Evolutionary conservation across 2,329 filamentous ascomycete species (phyloP), one percentile per base, ranked within the genome.

Genomic region (Atkinsonella hypoxylon): DNA sequence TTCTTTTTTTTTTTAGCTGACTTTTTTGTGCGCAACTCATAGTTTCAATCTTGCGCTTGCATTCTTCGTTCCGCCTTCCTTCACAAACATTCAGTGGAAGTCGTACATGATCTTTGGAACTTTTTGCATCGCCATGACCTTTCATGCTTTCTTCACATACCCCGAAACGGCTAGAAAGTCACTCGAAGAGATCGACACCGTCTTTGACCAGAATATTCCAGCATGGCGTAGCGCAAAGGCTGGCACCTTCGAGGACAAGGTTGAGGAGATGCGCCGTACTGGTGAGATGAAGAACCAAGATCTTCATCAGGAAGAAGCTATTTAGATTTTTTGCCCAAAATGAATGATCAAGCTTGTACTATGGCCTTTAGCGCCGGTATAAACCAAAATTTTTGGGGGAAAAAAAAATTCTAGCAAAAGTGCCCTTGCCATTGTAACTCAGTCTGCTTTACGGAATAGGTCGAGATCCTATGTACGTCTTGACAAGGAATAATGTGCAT

Each of bases 101-200:
- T 69, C 70, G 0, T 78, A 77, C 57, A 67, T 44, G 42, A 44
- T 44, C 12, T 44, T 30, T 30, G 42, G 42, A 9, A 44, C 42
- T 6, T 71, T 74, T 51, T 70, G 66, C 51, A 57, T 44, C 42
- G 69, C 65, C 31, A 70, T 69, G 47, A 62, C 67, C 4, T 58
- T 72, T 30, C 71, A 76, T 45, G 57, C 58, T 4, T 75, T 73
- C 58, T 76, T 79, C 55, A 59, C 71, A 44, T 79, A 78, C 62
- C 76, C 76, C 0, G 75, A 79, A 60, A 79, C 75, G 0, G 67
- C 68, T 34, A 70, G 72, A n/a, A 30, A 44, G 18, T 44, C 42
- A 30, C 42, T 44, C 26, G 7, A 44, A 30, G 42, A 44, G 20
- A 44, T 44, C 26, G 42, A 44, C 20, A 11, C 11, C 6, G 9